Evolutionary conservation across 805 yeast genomes (phyloP).

Genomic region (Priceomyces melissophilus): DNA sequence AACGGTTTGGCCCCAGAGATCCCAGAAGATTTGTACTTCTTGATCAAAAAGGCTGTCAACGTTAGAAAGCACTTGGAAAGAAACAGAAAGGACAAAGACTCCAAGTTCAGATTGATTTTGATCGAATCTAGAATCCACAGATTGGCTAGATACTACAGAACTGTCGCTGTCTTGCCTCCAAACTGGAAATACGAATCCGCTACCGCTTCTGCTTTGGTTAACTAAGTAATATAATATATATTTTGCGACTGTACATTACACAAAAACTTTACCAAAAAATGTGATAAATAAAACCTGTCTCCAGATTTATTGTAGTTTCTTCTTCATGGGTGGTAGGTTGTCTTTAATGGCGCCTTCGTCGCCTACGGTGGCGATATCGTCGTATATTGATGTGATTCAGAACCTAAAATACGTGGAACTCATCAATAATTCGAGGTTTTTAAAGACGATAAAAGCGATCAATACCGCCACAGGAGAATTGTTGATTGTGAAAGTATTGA

Average conservation of each 20-base stretch:
- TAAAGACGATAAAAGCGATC: conserved; percentile 79
- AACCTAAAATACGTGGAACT: conserved; percentile 73
- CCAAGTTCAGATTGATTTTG: conserved; percentile 99
- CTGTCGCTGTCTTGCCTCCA: conserved; percentile 98
- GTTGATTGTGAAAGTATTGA: conserved; percentile 70
- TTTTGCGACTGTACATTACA: conserved; percentile 5
- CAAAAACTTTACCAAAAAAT: conserved; percentile 1
- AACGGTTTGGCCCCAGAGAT: conserved; percentile 99
- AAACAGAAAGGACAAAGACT: conserved; percentile 99
- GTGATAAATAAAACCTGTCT: not conserved
- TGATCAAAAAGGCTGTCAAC: conserved; percentile 98
- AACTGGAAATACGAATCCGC: conserved; percentile 99
- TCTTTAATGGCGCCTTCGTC: conserved; percentile 87
- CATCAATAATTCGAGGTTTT: conserved; percentile 75
- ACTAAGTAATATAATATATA: conserved; percentile 51
- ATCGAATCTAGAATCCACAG: conserved; percentile 99
- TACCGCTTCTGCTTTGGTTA: conserved; percentile 99
- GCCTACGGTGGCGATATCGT: conserved; percentile 86
- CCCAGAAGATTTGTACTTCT: conserved; percentile 99
- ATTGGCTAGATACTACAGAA: conserved; percentile 99
- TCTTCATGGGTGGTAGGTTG: conserved; percentile 85
- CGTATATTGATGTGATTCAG: conserved; percentile 78
- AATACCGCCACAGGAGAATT: conserved; percentile 64
- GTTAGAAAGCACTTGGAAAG: conserved; percentile 99
- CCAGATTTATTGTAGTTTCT: not conserved